These are phyloP conservation scores for Plantago lanceolata DNA, from an alignment of 305 asterid species.

Conservation along the genomic window DNA sequence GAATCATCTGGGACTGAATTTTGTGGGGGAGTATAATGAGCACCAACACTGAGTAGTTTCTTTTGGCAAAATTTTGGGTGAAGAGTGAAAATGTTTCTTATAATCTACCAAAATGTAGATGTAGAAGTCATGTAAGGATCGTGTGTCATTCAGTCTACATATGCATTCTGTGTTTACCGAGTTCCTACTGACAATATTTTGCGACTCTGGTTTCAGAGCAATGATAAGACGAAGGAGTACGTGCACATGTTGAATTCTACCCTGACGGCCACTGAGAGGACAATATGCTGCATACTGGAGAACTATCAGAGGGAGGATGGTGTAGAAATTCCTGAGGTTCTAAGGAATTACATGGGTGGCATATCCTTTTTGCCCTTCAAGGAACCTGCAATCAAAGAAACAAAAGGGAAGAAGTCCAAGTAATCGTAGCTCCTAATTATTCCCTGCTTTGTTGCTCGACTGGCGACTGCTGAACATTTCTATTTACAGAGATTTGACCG, in stretches of 20 bases:
- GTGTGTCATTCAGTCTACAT: too few relatives aligned
- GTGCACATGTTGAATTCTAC: slow-evolving; percentile 88
- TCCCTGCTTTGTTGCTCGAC: not conserved
- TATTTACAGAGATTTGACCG: not conserved
- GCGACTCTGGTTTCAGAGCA: slow-evolving; percentile 44
- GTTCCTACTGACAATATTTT: not conserved
- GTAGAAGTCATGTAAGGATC: too few relatives aligned
- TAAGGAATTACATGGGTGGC: slow-evolving; percentile 66
- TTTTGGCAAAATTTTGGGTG: too few relatives aligned
- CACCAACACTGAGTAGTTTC: too few relatives aligned
- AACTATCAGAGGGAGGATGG: slow-evolving; percentile 81
- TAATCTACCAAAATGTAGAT: too few relatives aligned
- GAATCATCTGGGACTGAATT: too few relatives aligned
- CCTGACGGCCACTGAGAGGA: slow-evolving; percentile 91
- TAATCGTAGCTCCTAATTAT: slow-evolving; percentile 14
- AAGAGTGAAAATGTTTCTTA: too few relatives aligned
- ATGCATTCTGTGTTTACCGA: not conserved
- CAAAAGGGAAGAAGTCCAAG: slow-evolving; percentile 65
- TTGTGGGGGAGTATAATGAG: too few relatives aligned
- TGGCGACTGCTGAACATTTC: slow-evolving; percentile 5
- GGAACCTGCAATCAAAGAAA: slow-evolving; percentile 38
- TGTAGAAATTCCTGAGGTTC: slow-evolving; percentile 72
- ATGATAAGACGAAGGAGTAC: slow-evolving; percentile 68
- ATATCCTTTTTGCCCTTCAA: slow-evolving; percentile 63
- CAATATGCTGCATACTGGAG: slow-evolving; percentile 78